Base-by-base conservation (phyloP, 306 rosid genomes). In the Betula pendula region DNA sequence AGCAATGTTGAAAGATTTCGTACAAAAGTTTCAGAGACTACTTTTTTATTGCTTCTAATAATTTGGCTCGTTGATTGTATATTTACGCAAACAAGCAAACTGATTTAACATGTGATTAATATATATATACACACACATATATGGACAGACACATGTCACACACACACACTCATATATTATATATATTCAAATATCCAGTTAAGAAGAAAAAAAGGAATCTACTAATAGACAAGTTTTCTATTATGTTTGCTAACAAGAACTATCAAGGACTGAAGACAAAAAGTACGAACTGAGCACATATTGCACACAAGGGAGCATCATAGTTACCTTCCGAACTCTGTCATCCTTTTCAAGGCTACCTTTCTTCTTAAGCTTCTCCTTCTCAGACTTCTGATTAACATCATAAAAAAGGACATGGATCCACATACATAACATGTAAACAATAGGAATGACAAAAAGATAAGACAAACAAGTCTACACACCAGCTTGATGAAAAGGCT, bases 341-440 rank as follows among this genome's bases (percentile, higher is more conserved):
- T 63, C 45, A 3, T 63, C 70, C 22, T 63, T 63, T 63, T 63
- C 70, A 35, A 63, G 47, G 47, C 70, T 63, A 33, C n/a, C 2
- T 63, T 63, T 63, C 70, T 63, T 63, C 70, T 33, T 63, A 63
- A 63, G 70, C 70, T 63, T 63, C 70, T 63, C 70, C 14, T 50
- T 50, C 55, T 63, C 70, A 17, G 70, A 17, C 25, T 35, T 63
- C 70, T 63, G 15, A 38, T 31, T 17, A 31, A 29, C n/a, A 60
- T 11, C 16, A 17, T 12, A 19, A 19, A 63, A 33, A 17, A 19
- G 24, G 9, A 35, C 44, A 63, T 19, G 24, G 31, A 35, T 7
- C 19, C 19, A 27, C 11, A 20, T 53, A 10, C 56, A 9, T 33
- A 8, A 63, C n/a, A 63, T 17, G 22, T 9, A 16, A 31, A 5